A percentile compares a stretch with the other conserved stretches of the same genome.
These are phyloP conservation scores for Candida silvatica DNA, from an alignment of 805 yeast genomes.

Conservation along the genomic window DNA sequence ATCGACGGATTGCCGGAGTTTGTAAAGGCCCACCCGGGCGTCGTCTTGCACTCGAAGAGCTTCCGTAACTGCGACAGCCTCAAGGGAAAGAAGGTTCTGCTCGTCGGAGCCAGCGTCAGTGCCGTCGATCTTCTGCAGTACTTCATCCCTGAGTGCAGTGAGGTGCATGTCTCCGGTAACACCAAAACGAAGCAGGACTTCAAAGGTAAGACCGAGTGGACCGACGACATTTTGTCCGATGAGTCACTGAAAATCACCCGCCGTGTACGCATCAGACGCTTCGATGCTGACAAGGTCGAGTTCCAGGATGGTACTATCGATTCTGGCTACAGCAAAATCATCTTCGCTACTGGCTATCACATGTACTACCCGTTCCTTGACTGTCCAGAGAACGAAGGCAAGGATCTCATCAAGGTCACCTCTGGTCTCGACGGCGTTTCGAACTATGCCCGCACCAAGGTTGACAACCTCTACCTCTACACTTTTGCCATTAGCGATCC, in stretches of 20 bases:
- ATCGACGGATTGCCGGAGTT: constrained; percentile 26
- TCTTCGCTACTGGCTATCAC: constrained; percentile 44
- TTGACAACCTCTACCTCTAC: constrained; percentile 19
- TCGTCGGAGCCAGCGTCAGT: constrained; percentile 41
- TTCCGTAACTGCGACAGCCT: constrained; percentile 21
- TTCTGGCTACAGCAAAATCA: constrained; percentile 27
- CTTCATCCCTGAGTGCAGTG: constrained; percentile 19
- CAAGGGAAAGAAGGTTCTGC: constrained; percentile 21
- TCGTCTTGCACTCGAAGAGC: constrained; percentile 19
- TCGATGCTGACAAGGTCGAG: constrained; percentile 19
- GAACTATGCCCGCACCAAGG: constrained; percentile 10
- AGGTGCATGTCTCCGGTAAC: constrained; percentile 4
- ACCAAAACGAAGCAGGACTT: neutral
- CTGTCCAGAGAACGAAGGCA: constrained; percentile 16
- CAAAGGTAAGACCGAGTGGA: constrained; percentile 17
- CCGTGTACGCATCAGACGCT: constrained; percentile 22
- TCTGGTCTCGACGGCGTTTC: constrained; percentile 25
- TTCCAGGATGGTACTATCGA: constrained; percentile 26
- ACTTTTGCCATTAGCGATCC: constrained; percentile 33
- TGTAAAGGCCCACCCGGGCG: constrained; percentile 22
- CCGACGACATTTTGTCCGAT: constrained; percentile 30
- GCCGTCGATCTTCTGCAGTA: constrained; percentile 55
- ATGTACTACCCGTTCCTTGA: constrained; percentile 32
- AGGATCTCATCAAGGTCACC: constrained; percentile 14
- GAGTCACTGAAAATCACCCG: constrained; percentile 19